A percentile compares a stretch with the other conserved stretches of the same genome.
phyloP scores from a whole-genome alignment of 2,329 filamentous ascomycete genomes.

The Paraconiothyrium brasiliense region DNA sequence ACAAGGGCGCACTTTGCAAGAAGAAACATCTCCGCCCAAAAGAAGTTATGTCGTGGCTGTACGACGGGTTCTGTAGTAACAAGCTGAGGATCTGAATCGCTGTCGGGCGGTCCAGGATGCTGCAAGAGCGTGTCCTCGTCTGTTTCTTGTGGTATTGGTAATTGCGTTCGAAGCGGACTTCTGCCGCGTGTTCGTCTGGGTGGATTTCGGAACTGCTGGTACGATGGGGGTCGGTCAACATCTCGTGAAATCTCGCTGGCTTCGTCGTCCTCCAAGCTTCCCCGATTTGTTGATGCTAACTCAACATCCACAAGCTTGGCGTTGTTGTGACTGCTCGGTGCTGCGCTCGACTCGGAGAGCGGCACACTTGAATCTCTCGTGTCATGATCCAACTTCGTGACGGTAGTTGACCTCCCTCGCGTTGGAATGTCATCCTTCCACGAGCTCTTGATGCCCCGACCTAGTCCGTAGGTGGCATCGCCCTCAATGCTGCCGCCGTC shows the following conservation, averaged over 20 bases:
- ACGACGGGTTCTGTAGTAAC: slow-evolving; percentile 60
- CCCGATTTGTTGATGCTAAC: slow-evolving; percentile 71
- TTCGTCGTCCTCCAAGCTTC: slow-evolving; percentile 55
- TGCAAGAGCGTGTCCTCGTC: slow-evolving; percentile 60
- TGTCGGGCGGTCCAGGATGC: slow-evolving; percentile 55
- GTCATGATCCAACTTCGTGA: slow-evolving; percentile 43
- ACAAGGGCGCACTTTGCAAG: slow-evolving; percentile 85
- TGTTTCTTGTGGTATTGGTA: slow-evolving; percentile 60
- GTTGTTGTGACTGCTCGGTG: slow-evolving; percentile 65
- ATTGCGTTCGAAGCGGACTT: slow-evolving; percentile 52
- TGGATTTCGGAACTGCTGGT: slow-evolving; percentile 65
- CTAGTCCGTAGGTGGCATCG: slow-evolving; percentile 51
- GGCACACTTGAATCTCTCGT: slow-evolving; percentile 54
- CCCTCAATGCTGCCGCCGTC: slow-evolving; percentile 58
- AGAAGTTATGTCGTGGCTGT: slow-evolving; percentile 75
- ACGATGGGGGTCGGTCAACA: slow-evolving; percentile 63
- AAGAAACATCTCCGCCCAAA: slow-evolving; percentile 90
- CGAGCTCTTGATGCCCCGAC: slow-evolving; percentile 65
- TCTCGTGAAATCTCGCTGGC: slow-evolving; percentile 27
- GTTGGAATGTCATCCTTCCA: slow-evolving; percentile 62
- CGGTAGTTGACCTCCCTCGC: slow-evolving; percentile 50
- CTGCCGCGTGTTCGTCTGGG: slow-evolving; percentile 50
- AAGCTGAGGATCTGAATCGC: slow-evolving; percentile 65
- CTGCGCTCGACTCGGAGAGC: slow-evolving; percentile 52
- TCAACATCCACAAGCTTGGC: slow-evolving; percentile 84